Percentiles rank a stretch among this genome's conserved stretches.
Conservation (phyloP, 176 grass and related monocot species). For the Stipa capillata region DNA sequence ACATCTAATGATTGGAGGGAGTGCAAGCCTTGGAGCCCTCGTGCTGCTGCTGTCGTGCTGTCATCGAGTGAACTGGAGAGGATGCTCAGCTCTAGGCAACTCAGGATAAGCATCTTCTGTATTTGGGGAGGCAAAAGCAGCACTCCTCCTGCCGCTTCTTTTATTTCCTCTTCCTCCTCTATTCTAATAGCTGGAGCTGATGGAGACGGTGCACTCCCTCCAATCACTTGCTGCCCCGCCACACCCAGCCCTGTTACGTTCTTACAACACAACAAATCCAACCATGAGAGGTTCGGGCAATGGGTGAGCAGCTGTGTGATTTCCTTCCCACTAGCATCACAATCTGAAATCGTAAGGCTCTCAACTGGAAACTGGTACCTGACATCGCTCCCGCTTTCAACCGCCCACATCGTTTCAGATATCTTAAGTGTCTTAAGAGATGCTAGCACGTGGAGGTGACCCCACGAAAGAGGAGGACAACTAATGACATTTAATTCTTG, state of each 20-base stretch:
- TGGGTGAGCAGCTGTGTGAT: neutral
- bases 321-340: neutral
- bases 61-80: neutral
- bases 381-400: neutral
- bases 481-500: fast-evolving
- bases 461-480: neutral
- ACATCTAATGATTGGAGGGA: too few relatives aligned
- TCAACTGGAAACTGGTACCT: neutral
- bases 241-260: neutral
- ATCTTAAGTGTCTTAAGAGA: fast-evolving
- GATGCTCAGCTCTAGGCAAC: neutral
- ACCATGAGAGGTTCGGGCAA: neutral
- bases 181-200: neutral
- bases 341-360: fast-evolving
- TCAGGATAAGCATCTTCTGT: fast-evolving
- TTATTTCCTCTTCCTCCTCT: neutral
- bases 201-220: neutral
- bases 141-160: neutral
- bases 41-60: neutral
- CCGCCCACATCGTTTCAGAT: fast-evolving
- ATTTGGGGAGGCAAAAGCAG: neutral
- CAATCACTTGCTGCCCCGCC: neutral
- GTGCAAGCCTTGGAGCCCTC: too few relatives aligned
- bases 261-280: fast-evolving
- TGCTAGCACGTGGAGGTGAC: neutral